A percentile compares a stretch with the other conserved stretches of the same genome.
Conservation (phyloP, 768 basidiomycete species). For the Boletus subparvulus region DNA sequence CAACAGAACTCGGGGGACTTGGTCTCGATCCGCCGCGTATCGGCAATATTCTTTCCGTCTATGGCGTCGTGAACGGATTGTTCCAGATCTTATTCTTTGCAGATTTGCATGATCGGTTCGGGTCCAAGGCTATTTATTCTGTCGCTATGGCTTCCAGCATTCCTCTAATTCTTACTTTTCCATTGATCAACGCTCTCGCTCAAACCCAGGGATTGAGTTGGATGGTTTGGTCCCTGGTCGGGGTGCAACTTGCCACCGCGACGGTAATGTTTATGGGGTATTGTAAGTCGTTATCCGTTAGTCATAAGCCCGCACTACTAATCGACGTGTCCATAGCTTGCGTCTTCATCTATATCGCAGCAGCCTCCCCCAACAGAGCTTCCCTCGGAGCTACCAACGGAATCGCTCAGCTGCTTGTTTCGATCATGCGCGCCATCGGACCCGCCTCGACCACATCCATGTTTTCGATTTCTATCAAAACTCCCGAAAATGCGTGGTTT, state of each 20-base stretch:
- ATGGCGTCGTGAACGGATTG: slow-evolving; percentile 62
- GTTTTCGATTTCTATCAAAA: slow-evolving; percentile 63
- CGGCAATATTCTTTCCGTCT: slow-evolving; percentile 60
- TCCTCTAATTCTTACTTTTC: slow-evolving; percentile 58
- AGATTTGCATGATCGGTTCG: slow-evolving; percentile 54
- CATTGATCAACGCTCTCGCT: slow-evolving; percentile 58
- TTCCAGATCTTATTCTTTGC: slow-evolving; percentile 72
- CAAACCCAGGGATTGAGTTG: slow-evolving; percentile 45
- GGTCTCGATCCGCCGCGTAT: slow-evolving; percentile 66
- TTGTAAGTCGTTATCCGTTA: slow-evolving; percentile 40
- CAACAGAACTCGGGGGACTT: slow-evolving; percentile 65
- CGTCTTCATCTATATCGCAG: slow-evolving; percentile 68
- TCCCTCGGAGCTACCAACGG: slow-evolving; percentile 76
- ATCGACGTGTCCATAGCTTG: slow-evolving; percentile 44
- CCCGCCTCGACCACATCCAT: slow-evolving; percentile 60
- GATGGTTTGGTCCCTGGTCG: slow-evolving; percentile 52
- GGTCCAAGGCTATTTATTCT: slow-evolving; percentile 61
- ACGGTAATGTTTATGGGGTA: slow-evolving; percentile 54
- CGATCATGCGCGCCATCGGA: slow-evolving; percentile 46
- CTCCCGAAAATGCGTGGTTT: slow-evolving; percentile 28
- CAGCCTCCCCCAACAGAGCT: slow-evolving; percentile 62
- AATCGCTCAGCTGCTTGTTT: slow-evolving; percentile 45
- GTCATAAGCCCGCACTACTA: not conserved
- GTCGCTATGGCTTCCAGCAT: slow-evolving; percentile 48
- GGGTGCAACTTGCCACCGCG: slow-evolving; percentile 46